These are phyloP conservation scores for Psilocybe mexicana DNA, from an alignment of 1,284 basidiomycete genomes.

Conservation along the genomic window DNA sequence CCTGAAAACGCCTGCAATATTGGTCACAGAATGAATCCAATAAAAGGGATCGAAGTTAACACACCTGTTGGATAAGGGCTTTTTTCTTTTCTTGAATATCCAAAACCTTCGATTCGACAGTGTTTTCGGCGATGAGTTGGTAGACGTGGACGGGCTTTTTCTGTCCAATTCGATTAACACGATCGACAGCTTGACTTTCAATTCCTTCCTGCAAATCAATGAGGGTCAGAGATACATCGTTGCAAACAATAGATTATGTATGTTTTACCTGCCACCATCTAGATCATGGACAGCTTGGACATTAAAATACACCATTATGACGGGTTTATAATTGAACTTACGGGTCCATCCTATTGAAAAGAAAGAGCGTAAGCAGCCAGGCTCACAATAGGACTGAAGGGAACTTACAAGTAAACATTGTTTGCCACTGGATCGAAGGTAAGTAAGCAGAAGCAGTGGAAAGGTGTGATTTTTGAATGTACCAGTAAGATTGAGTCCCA, in stretches of 20 bases:
- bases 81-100: conserved; percentile 86
- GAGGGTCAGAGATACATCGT: neutral
- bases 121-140: conserved; percentile 85
- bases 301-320: neutral
- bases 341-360: conserved; percentile 75
- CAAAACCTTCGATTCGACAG: conserved; percentile 82
- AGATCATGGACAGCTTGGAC: neutral
- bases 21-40: neutral
- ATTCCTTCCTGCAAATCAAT: conserved; percentile 66
- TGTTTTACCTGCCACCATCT: conserved; percentile 71
- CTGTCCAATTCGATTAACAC: conserved; percentile 75
- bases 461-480: conserved; percentile 3
- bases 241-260: neutral
- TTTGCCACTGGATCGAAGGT: conserved; percentile 60
- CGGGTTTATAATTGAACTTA: conserved; percentile 37
- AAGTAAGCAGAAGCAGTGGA: neutral
- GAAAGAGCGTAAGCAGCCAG: neutral
- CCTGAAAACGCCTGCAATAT: conserved; percentile 71
- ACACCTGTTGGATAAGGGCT: conserved; percentile 65
- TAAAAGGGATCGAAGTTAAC: conserved; percentile 9
- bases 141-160: conserved; percentile 82
- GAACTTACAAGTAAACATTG: conserved; percentile 80
- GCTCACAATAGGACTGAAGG: neutral
- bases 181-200: conserved; percentile 87
- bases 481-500: conserved; percentile 83